These are phyloP conservation scores for Sarcodon aspratus DNA, from an alignment of 768 basidiomycete genomes.

Conservation along the genomic window DNA sequence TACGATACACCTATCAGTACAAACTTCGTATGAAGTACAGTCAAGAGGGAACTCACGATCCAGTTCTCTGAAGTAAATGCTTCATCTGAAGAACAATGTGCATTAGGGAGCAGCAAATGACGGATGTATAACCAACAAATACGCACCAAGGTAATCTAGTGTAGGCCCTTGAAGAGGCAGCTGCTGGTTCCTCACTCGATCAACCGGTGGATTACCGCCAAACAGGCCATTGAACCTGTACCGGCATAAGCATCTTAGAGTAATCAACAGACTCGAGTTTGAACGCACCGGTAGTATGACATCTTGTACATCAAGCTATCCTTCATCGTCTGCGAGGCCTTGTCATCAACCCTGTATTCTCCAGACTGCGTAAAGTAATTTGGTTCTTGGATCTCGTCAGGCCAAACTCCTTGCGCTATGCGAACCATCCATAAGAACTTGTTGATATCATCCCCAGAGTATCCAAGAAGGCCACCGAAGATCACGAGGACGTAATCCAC, in stretches of 20 bases:
- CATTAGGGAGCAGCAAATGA: slow-evolving; percentile 1
- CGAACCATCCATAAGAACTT: slow-evolving; percentile 99
- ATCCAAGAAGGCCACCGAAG: slow-evolving; percentile 93
- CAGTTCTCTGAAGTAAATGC: slow-evolving; percentile 99
- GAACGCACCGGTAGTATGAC: slow-evolving; percentile 79
- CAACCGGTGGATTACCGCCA: slow-evolving; percentile 59
- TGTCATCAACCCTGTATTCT: slow-evolving; percentile 87
- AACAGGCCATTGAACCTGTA: slow-evolving; percentile 79
- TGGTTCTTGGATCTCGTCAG: slow-evolving; percentile 92
- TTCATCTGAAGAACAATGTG: slow-evolving; percentile 51
- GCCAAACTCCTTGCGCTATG: slow-evolving; percentile 93
- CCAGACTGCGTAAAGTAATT: slow-evolving; percentile 89
- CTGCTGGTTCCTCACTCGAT: slow-evolving; percentile 84
- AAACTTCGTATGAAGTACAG: not conserved
- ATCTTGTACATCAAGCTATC: slow-evolving; percentile 99
- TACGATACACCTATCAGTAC: slow-evolving; percentile 12
- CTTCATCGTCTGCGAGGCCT: slow-evolving; percentile 79
- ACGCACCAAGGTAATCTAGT: slow-evolving; percentile 79
- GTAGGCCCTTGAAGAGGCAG: slow-evolving; percentile 70
- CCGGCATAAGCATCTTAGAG: slow-evolving; percentile 2
- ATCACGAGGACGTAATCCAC: slow-evolving; percentile 97
- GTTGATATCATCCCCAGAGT: slow-evolving; percentile 98
- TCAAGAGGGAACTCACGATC: slow-evolving; percentile 54
- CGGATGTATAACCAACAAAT: not conserved
- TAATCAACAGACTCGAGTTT: not conserved